A percentile compares a stretch with the other conserved stretches of the same genome.
phyloP scores from a whole-genome alignment of 306 rosid genomes.

The Prunus salicina region DNA sequence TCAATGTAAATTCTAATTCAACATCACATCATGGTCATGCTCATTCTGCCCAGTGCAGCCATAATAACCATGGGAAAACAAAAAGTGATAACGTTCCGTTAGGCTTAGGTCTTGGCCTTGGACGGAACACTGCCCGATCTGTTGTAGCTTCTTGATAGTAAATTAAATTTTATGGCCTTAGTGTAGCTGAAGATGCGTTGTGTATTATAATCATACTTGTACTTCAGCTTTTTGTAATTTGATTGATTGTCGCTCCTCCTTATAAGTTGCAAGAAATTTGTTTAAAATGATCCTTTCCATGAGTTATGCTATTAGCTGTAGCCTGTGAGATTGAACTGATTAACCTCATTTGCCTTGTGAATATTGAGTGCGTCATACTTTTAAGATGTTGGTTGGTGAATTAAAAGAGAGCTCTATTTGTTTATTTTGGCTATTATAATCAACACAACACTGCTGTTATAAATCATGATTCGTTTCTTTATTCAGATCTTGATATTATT shows the following conservation, averaged over 20 bases:
- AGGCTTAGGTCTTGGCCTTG: slow-evolving; percentile 91
- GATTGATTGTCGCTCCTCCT: slow-evolving; percentile 48
- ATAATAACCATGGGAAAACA: slow-evolving; percentile 59
- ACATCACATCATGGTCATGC: slow-evolving; percentile 57
- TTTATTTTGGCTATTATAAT: too few species aligned
- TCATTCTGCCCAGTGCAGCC: slow-evolving; percentile 83
- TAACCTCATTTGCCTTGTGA: not conserved
- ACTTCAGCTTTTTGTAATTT: slow-evolving; percentile 32
- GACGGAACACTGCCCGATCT: slow-evolving; percentile 48
- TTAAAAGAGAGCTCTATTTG: not conserved
- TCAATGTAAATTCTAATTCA: slow-evolving; percentile 53
- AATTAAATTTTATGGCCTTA: slow-evolving; percentile 16
- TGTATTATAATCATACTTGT: slow-evolving; percentile 24
- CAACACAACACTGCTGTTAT: too few species aligned
- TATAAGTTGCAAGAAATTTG: not conserved
- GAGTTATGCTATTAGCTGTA: not conserved
- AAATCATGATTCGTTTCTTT: too few species aligned
- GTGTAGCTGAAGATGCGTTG: slow-evolving; percentile 26
- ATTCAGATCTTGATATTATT: too few species aligned
- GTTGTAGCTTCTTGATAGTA: slow-evolving; percentile 42
- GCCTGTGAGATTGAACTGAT: not conserved
- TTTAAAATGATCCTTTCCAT: not conserved
- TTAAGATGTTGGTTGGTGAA: not conserved
- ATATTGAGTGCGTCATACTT: not conserved
- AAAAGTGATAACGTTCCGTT: slow-evolving; percentile 54